These are phyloP conservation scores for Parietichytrium sp. DNA, from an alignment of 108 stramenopile species.

Conservation along the genomic window DNA sequence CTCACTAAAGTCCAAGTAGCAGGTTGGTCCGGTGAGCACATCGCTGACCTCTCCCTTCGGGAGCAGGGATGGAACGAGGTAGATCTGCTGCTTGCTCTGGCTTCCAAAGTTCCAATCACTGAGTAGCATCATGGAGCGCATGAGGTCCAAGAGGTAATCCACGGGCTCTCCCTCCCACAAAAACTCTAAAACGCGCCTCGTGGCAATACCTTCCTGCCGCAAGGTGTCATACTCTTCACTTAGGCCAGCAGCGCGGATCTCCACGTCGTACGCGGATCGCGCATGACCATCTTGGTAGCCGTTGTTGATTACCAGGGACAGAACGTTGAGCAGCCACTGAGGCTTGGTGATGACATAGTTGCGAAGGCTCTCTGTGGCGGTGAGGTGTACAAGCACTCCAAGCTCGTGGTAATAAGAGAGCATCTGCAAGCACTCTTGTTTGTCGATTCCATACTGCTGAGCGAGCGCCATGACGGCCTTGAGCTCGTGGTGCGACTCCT, in stretches of 20 bases:
- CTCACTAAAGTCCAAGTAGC: not conserved
- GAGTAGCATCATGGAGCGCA: not conserved
- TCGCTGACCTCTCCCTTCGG: constrained; percentile 1
- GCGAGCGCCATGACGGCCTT: not conserved
- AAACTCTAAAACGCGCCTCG: not conserved
- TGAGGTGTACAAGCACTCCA: constrained; percentile 13
- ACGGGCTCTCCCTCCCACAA: constrained; percentile 21
- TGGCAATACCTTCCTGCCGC: not conserved
- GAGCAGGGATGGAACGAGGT: not conserved
- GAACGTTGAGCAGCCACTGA: constrained; percentile 12
- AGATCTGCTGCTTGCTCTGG: not conserved
- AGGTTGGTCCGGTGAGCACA: not conserved
- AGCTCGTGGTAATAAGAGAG: constrained; percentile 14
- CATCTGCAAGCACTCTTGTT: not conserved
- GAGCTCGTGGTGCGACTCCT: not conserved
- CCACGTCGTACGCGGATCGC: too few relatives aligned
- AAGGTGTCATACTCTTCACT: not conserved
- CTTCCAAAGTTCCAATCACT: not conserved
- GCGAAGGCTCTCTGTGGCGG: not conserved
- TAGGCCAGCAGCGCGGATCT: not conserved
- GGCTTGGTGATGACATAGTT: constrained; percentile 2
- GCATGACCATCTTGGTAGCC: too few relatives aligned
- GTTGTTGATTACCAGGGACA: not conserved
- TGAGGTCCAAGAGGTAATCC: not conserved
- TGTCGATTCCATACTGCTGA: not conserved